Evolutionary conservation across 768 basidiomycete genomes (phyloP), one percentile per base, ranked within the genome.

Genomic region (Pleurotus giganteus): DNA sequence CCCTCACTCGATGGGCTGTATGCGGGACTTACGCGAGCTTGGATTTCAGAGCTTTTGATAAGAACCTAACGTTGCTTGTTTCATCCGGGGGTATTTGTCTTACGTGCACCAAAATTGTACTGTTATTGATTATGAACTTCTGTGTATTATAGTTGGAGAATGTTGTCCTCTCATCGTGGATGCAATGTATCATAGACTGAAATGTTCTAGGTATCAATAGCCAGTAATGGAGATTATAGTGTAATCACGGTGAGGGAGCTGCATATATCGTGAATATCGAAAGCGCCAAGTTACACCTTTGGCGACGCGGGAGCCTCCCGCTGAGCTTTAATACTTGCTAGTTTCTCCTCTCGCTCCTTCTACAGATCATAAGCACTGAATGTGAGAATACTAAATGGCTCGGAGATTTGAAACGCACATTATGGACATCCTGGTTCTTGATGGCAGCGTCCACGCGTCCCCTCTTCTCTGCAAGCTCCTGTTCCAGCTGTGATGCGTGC

Each of bases 341-440:
- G 49, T 34, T 51, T 51, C 15, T 51, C 49, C 21, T 51, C 49
- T 2, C 49, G 15, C 31, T 51, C 49, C 23, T 51, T 29, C 49
- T 51, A 34, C 23, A 15, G 17, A 26, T 21, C 46, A 6, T 45
- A n/a, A 17, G 7, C 13, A 45, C 19, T 27, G 13, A 29, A 24
- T n/a, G 8, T 3, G 3, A 8, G n/a, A 37, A 19, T 31, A 3
- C 12, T 15, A 7, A 27, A 6, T 47, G 26, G 31, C 15, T 29
- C 29, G 8, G 23, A n/a, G n/a, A n/a, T n/a, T n/a, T n/a, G n/a
- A n/a, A n/a, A 51, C 49, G 13, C 13, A 51, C 49, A 37, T 36
- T 51, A 24, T 51, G 49, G 19, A 51, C 24, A 19, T 51, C 49
- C 34, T 51, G 49, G 34, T 19, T 21, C 21, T 36, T 51, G 49